Percentiles rank a stretch among this genome's conserved stretches.
Evolutionary conservation across 169 alveolate genomes (phyloP).

Genomic region (Neospora caninum): DNA sequence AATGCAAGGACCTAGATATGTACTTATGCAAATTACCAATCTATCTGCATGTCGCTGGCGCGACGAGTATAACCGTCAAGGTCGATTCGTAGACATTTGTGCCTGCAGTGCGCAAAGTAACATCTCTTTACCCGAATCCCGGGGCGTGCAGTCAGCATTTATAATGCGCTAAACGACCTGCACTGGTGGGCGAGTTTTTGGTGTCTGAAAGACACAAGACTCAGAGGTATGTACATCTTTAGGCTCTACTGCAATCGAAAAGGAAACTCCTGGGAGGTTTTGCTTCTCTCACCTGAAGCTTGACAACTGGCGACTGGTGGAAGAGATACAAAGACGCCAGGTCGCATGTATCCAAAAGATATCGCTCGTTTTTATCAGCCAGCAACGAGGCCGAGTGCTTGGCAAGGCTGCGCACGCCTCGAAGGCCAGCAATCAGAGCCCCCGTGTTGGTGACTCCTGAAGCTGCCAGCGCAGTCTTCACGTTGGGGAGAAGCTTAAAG

Average conservation of each 20-base stretch:
- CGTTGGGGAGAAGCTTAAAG: not conserved
- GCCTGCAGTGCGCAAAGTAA: too few relatives aligned
- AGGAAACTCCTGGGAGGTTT: too few relatives aligned
- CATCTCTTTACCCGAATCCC: too few relatives aligned
- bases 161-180: not conserved
- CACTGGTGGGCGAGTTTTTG: too few relatives aligned
- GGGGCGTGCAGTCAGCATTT: not conserved
- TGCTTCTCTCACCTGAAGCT: not conserved
- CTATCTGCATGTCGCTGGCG: too few relatives aligned
- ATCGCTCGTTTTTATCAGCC: not conserved
- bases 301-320: slow-evolving; percentile 32
- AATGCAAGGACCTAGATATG: not conserved
- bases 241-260: too few relatives aligned
- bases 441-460: not conserved
- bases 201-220: too few relatives aligned
- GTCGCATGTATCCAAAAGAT: not conserved
- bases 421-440: not conserved
- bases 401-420: slow-evolving; percentile 5
- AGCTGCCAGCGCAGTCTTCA: not conserved
- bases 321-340: not conserved
- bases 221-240: too few relatives aligned
- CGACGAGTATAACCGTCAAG: too few relatives aligned
- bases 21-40: too few relatives aligned
- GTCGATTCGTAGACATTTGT: too few relatives aligned
- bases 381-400: not conserved